Evolutionary conservation across 2,329 filamentous ascomycete genomes (phyloP), one percentile per base, ranked within the genome.

Genomic region (Epichloe coenophiala): DNA sequence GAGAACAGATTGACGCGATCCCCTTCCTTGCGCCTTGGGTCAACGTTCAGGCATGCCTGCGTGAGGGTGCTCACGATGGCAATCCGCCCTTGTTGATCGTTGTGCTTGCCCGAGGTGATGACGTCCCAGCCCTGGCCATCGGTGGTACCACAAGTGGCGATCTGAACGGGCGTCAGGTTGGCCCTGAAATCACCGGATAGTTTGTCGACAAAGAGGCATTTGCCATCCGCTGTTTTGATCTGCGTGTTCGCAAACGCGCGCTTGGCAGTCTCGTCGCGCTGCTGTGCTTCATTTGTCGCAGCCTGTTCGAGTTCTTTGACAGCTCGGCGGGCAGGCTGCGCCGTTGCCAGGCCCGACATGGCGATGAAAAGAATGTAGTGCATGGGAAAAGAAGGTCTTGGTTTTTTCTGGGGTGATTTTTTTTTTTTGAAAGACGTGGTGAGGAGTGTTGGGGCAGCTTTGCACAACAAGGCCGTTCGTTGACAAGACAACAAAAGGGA

Each of bases 1-100:
- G 77, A 77, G 57, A 80, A 81, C 23, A 81, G 66, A 36, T 74
- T 57, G 13, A 78, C 74, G 55, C 77, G 75, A 57, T 74, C 72
- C 56, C 47, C 47, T 15, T 39, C 12, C 40, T 49, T 42, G 47
- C 47, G 47, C 23, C 47, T 39, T 27, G 41, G 47, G 33, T 81
- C 77, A 53, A 78, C 77, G 65, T 78, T 80, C 57, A 78, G 65
- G 58, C 77, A 81, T 42, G 76, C 77, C 59, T 78, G 71, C 1
- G 77, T 80, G 56, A 77, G 61, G 3, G 74, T 75, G 66, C 71
- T 80, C 42, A 80, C 77, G 38, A 81, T 58, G 45, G 80, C 66
- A 57, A 73, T 71, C 5, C 71, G 68, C 37, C 68, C 67, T 39
- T 66, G 57, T 35, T 63, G 65, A 56, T 76, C 62, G 54, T 75